Conservation (phyloP, 257 asterid genomes). For the Galeopsis tetrahit region DNA sequence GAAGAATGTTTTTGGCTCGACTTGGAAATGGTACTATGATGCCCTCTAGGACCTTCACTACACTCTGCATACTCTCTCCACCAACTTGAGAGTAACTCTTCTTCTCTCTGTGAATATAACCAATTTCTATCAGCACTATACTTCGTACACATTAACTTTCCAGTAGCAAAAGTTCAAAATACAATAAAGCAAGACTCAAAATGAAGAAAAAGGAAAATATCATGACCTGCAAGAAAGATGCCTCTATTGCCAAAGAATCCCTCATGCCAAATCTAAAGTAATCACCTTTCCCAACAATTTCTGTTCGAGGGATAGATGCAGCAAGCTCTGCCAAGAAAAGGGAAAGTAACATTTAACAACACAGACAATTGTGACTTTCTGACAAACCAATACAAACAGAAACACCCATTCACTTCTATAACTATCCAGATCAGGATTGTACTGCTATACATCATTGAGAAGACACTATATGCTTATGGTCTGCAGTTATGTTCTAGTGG, state of each 20-base stretch:
- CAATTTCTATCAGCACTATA: constrained; percentile 33
- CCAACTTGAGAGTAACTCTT: constrained; percentile 88
- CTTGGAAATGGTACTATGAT: constrained; percentile 41
- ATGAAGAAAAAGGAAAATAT: constrained; percentile 16
- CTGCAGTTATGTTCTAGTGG: neutral
- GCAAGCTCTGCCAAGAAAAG: constrained; percentile 63
- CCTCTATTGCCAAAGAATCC: constrained; percentile 98
- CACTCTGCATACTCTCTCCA: constrained; percentile 98
- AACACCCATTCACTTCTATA: neutral
- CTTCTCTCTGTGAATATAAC: constrained; percentile 70
- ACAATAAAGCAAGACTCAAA: constrained; percentile 12
- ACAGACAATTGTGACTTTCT: constrained; percentile 4
- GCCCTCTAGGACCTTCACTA: constrained; percentile 86
- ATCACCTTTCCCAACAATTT: constrained; percentile 87
- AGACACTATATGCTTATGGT: constrained; percentile 7
- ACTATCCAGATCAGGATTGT: constrained; percentile 15
- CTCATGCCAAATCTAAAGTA: constrained; percentile 95
- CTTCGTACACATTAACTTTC: constrained; percentile 20
- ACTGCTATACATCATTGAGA: neutral
- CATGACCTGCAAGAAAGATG: constrained; percentile 89
- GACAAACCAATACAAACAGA: constrained; percentile 10
- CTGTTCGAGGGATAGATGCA: constrained; percentile 83
- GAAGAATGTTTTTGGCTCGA: constrained; percentile 42
- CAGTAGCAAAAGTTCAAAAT: constrained; percentile 11
- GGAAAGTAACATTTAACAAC: constrained; percentile 24